Base-by-base conservation (phyloP, 192 early-diverging fungal genomes). In the Coemansia sp. region DNA sequence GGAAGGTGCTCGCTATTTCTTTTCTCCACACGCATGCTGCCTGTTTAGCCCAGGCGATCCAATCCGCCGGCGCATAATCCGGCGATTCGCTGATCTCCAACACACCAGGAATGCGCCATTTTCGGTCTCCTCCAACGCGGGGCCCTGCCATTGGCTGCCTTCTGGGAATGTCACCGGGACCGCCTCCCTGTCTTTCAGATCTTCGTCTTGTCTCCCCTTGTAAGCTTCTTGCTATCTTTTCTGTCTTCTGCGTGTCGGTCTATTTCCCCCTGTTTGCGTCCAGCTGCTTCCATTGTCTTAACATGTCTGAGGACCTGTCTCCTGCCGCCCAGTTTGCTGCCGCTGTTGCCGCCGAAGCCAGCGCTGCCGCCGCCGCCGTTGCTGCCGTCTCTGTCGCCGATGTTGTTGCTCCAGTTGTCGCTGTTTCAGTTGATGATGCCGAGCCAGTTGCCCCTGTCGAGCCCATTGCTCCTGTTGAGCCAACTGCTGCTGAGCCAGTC, bases 301-400 rank as follows among this genome's bases (percentile, higher is more conserved):
- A 50, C 65, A 77, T 77, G 74, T 58, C 74, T 5, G 64, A 60
- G 9, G 63, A 69, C 49, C 50, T 69, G 23, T 72, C 75, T 40
- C 75, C 75, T 12, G 75, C 75, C 8, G 75, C 75, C 23, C 75
- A 72, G 62, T 78, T 78, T 60, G 75, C 75, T 40, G 69, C 69
- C 2, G 75, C 75, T 3, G 74, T 69, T 8, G 74, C 74, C n/a
- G 65, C 68, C 31, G 68, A 58, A 11, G 65, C 71, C 22, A 25
- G 19, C 7, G 62, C 62, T 2, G 42, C 55, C 10, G 47, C 55
- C 21, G 42, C 28, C 19, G 15, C 62, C 14, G n/a, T 38, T 55
- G 62, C 40, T 3, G 74, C 74, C 3, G 68, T 68, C 26, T 60
- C 67, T 22, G 68, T 51, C 6, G 65, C 71, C n/a, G 21, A 26